phyloP scores from a whole-genome alignment of 345 rosid species.

The Abelmoschus esculentus region DNA sequence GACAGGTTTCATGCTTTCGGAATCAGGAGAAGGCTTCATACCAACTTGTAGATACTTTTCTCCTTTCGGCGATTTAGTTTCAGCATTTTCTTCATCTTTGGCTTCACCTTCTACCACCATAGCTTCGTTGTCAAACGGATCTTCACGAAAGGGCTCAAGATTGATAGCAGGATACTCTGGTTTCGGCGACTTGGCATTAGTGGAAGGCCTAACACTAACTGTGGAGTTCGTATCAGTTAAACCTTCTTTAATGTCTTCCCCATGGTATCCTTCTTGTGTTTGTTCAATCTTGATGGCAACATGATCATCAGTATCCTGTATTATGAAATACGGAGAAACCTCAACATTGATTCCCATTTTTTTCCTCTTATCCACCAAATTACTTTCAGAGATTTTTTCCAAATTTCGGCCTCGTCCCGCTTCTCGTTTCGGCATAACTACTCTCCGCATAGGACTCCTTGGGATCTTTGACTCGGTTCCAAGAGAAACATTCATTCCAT shows the following conservation, averaged over 20 bases:
- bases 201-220: not conserved
- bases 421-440: not conserved
- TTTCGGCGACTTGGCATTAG: not conserved
- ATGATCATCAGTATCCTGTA: not conserved
- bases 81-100: constrained; percentile 13
- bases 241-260: not conserved
- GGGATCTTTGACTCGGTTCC: constrained; percentile 24
- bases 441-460: constrained; percentile 20
- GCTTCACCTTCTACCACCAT: constrained; percentile 7
- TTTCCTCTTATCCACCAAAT: not conserved
- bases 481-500: constrained; percentile 31
- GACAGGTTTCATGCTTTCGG: constrained; percentile 12
- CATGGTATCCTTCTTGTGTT: not conserved
- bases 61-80: constrained; percentile 15
- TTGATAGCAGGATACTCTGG: not conserved
- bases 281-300: not conserved
- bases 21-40: constrained; percentile 11
- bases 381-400: not conserved
- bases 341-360: not conserved
- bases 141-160: not conserved
- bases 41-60: constrained; percentile 14
- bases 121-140: not conserved
- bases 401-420: not conserved
- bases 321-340: not conserved
- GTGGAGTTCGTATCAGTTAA: not conserved